A percentile compares a stretch with the other conserved stretches of the same genome.
phyloP scores from a whole-genome alignment of 495 filamentous ascomycete species.

The Aspergillus heteromorphus region DNA sequence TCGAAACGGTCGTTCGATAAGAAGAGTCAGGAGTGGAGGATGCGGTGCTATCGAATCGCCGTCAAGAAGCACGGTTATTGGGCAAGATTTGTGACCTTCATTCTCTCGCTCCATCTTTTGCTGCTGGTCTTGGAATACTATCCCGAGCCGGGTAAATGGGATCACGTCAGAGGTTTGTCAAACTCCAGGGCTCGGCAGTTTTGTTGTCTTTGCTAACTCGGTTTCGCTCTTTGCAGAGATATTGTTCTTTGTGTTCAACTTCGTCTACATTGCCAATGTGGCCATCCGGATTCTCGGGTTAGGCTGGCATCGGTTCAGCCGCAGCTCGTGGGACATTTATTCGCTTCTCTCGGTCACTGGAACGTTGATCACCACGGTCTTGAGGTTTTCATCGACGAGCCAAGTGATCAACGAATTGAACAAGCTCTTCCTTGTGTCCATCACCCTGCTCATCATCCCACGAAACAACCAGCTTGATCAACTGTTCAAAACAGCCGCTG shows the following conservation, averaged over 20 bases:
- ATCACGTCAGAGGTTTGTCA: slow-evolving; percentile 49
- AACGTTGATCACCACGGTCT: slow-evolving; percentile 68
- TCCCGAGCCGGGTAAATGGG: slow-evolving; percentile 62
- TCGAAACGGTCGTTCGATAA: slow-evolving; percentile 79
- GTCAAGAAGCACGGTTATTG: slow-evolving; percentile 93
- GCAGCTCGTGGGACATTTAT: slow-evolving; percentile 94
- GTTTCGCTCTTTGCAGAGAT: slow-evolving; percentile 38
- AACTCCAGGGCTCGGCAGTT: not conserved
- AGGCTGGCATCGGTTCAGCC: slow-evolving; percentile 86
- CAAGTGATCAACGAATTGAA: slow-evolving; percentile 71
- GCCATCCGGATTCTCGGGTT: slow-evolving; percentile 80
- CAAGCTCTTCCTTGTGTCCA: slow-evolving; percentile 88
- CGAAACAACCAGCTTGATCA: slow-evolving; percentile 97
- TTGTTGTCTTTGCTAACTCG: slow-evolving; percentile 4
- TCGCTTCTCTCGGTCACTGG: slow-evolving; percentile 82
- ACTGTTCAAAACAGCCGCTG: slow-evolving; percentile 98
- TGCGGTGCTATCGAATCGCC: slow-evolving; percentile 90
- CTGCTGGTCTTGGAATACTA: slow-evolving; percentile 84
- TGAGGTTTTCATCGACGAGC: slow-evolving; percentile 52
- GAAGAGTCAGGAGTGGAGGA: slow-evolving; percentile 68
- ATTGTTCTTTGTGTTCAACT: slow-evolving; percentile 77
- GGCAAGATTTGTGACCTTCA: slow-evolving; percentile 72
- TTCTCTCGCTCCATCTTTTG: slow-evolving; percentile 77
- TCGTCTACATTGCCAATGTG: slow-evolving; percentile 82
- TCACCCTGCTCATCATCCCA: slow-evolving; percentile 88